These are phyloP conservation scores for Sonneratia caseolaris DNA, from an alignment of 345 rosid genomes.

Conservation along the genomic window DNA sequence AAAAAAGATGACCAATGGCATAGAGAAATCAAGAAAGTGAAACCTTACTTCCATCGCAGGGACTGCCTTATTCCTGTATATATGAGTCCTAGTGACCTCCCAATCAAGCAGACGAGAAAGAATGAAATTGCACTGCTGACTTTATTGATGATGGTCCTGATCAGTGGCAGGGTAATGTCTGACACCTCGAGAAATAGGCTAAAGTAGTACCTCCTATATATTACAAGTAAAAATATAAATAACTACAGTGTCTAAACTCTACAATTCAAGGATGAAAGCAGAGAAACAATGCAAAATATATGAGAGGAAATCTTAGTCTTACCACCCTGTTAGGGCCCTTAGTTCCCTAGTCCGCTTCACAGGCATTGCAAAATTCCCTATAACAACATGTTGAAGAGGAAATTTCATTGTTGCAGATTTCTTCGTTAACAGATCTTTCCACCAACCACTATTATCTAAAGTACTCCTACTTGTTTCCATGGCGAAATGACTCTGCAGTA, in stretches of 20 bases:
- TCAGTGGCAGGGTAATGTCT: slow-evolving; percentile 67
- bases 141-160: slow-evolving; percentile 54
- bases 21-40: background rate
- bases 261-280: background rate
- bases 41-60: slow-evolving; percentile 66
- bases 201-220: slow-evolving; percentile 75
- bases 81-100: slow-evolving; percentile 81
- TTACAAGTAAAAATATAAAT: slow-evolving; percentile 2
- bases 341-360: slow-evolving; percentile 78
- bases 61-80: slow-evolving; percentile 92
- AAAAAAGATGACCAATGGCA: background rate
- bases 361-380: slow-evolving; percentile 48
- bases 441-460: slow-evolving; percentile 45
- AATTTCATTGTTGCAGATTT: slow-evolving; percentile 26
- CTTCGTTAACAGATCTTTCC: slow-evolving; percentile 41
- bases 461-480: slow-evolving; percentile 27
- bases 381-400: slow-evolving; percentile 32
- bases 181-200: slow-evolving; percentile 77
- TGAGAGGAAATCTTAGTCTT: background rate
- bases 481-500: slow-evolving; percentile 36
- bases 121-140: slow-evolving; percentile 72
- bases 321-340: slow-evolving; percentile 86
- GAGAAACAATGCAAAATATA: slow-evolving; percentile 18
- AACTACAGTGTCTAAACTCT: background rate
- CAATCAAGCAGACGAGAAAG: slow-evolving; percentile 75